Conservation (phyloP, 768 basidiomycete genomes). For the Mycena albidolilacea region DNA sequence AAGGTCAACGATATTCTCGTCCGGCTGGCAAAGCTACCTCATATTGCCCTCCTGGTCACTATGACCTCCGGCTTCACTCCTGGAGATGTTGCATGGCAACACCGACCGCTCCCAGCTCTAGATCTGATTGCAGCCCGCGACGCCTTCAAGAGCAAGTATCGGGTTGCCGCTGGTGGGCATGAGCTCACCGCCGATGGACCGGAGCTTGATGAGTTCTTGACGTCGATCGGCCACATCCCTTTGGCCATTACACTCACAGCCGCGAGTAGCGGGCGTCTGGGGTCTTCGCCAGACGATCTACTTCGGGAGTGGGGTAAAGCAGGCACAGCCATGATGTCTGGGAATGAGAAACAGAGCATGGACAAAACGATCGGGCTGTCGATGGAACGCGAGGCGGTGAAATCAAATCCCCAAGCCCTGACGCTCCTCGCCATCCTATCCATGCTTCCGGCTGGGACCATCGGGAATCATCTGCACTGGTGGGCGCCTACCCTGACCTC, state of each 20-base stretch:
- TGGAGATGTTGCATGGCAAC: slow-evolving; percentile 44
- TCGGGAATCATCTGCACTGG: slow-evolving; percentile 24
- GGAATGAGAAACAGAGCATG: slow-evolving; percentile 13
- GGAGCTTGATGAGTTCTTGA: slow-evolving; percentile 29
- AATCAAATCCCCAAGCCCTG: slow-evolving; percentile 38
- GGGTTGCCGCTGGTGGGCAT: slow-evolving; percentile 34
- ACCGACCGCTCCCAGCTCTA: slow-evolving; percentile 33
- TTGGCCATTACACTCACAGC: slow-evolving; percentile 53
- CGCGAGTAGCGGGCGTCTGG: slow-evolving; percentile 33
- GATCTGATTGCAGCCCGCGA: slow-evolving; percentile 41
- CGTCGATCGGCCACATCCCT: slow-evolving; percentile 48
- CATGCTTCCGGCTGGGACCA: slow-evolving; percentile 45
- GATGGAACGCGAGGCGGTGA: slow-evolving; percentile 34
- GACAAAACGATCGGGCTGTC: slow-evolving; percentile 26
- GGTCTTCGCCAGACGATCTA: neutral
- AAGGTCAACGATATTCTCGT: slow-evolving; percentile 45
- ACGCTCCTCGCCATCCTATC: slow-evolving; percentile 43
- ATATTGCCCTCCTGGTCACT: slow-evolving; percentile 51
- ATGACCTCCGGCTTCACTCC: slow-evolving; percentile 50
- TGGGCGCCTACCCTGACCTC: slow-evolving; percentile 29
- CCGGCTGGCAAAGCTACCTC: slow-evolving; percentile 43
- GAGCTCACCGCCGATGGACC: slow-evolving; percentile 20
- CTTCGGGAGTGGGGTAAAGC: slow-evolving; percentile 8
- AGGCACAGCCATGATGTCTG: slow-evolving; percentile 20
- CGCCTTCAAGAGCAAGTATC: slow-evolving; percentile 41